phyloP scores from a whole-genome alignment of 352 stramenopile species.

The Phytophthora brassicae region DNA sequence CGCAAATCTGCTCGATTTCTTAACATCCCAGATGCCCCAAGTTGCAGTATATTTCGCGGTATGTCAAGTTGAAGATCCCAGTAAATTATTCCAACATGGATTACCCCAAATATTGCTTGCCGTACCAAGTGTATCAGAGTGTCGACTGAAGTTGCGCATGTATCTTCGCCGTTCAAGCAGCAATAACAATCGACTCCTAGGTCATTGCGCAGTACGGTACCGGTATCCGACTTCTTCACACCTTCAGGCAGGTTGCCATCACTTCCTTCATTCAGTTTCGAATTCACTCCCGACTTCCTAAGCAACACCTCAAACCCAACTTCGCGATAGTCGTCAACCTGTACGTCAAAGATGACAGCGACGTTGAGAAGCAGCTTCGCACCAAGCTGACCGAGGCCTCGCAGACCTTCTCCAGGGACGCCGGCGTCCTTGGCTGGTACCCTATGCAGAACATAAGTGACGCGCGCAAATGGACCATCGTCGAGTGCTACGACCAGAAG shows the following conservation, averaged over 20 bases:
- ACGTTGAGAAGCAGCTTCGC: conserved; percentile 11
- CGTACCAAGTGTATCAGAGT: background rate
- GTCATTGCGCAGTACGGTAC: no score
- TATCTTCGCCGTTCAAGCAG: no score
- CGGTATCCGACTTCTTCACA: background rate
- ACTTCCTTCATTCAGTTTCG: conserved; percentile 12
- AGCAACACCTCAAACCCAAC: conserved; percentile 1
- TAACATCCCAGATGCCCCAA: background rate
- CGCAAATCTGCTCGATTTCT: background rate
- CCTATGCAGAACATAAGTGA: conserved; percentile 11
- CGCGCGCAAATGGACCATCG: conserved; percentile 14
- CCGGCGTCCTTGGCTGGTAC: conserved; percentile 7
- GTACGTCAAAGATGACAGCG: conserved; percentile 15
- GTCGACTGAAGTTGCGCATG: conserved; percentile 17
- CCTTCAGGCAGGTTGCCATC: background rate
- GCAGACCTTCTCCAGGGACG: conserved; percentile 13
- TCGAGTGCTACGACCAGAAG: conserved; percentile 16
- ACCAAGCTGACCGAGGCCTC: conserved; percentile 14
- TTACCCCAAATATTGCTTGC: conserved; percentile 2
- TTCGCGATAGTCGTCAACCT: conserved; percentile 18
- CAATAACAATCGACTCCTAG: no score
- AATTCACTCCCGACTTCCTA: conserved; percentile 14
- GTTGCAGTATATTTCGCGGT: no score
- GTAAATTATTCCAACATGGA: background rate
- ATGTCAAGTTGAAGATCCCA: background rate